These are phyloP conservation scores for Lecanosticta acicola DNA, from an alignment of 2,329 filamentous ascomycete genomes.

Conservation along the genomic window DNA sequence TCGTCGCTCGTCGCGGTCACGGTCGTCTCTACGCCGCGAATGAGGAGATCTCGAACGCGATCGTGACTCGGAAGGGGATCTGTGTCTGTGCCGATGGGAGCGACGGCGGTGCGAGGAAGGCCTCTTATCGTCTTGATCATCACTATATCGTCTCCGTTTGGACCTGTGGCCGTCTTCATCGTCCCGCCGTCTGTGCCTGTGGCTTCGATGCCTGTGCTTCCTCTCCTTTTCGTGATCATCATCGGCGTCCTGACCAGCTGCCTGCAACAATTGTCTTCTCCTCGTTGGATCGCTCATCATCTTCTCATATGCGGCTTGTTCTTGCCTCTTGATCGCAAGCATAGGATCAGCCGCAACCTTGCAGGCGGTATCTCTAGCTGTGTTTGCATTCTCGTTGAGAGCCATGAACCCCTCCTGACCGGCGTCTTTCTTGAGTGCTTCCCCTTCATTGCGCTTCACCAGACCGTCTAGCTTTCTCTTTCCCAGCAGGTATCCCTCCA, in stretches of 20 bases:
- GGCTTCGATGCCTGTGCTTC: slow-evolving; percentile 26
- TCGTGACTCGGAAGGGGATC: slow-evolving; percentile 20
- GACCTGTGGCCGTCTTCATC: slow-evolving; percentile 27
- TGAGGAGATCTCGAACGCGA: slow-evolving; percentile 24
- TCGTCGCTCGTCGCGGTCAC: slow-evolving; percentile 18
- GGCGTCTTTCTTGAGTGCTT: slow-evolving; percentile 68
- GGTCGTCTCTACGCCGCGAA: slow-evolving; percentile 18
- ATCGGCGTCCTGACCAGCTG: slow-evolving; percentile 30
- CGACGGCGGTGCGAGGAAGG: slow-evolving; percentile 27
- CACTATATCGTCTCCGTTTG: slow-evolving; percentile 31
- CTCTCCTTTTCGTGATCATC: slow-evolving; percentile 25
- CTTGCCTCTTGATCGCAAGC: slow-evolving; percentile 86
- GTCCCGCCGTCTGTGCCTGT: slow-evolving; percentile 20
- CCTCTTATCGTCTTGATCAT: slow-evolving; percentile 30
- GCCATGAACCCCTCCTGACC: slow-evolving; percentile 52
- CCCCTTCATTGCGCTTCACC: slow-evolving; percentile 72
- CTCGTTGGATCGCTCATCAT: slow-evolving; percentile 73
- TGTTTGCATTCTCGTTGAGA: slow-evolving; percentile 57
- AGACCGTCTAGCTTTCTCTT: slow-evolving; percentile 88
- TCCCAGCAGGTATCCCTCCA: slow-evolving; percentile 86
- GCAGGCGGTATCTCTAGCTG: slow-evolving; percentile 68
- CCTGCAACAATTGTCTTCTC: slow-evolving; percentile 60
- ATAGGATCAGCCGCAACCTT: slow-evolving; percentile 91
- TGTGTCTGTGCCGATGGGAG: slow-evolving; percentile 24
- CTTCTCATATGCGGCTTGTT: slow-evolving; percentile 49